Evolutionary conservation across 768 basidiomycete species (phyloP).

Genomic region (Albatrellus ellisii): DNA sequence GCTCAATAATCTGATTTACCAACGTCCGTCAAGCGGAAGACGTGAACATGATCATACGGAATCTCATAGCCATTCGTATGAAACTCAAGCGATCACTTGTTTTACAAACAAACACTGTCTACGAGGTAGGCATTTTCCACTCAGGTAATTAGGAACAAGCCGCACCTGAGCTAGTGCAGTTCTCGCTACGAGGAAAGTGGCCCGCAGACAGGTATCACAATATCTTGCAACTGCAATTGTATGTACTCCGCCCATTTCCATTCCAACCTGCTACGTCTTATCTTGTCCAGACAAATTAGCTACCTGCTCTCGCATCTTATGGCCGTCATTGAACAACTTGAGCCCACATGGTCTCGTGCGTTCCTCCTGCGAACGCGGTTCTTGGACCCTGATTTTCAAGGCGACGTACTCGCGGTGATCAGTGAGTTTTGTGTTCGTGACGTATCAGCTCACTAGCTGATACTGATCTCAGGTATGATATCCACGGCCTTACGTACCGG

Average conservation of each 20-base stretch:
- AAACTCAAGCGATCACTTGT: slow-evolving; percentile 55
- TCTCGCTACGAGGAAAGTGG: slow-evolving; percentile 69
- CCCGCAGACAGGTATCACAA: slow-evolving; percentile 66
- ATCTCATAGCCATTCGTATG: slow-evolving; percentile 58
- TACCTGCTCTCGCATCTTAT: slow-evolving; percentile 60
- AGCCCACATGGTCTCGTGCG: slow-evolving; percentile 66
- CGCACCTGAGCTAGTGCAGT: slow-evolving; percentile 25
- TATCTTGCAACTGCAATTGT: slow-evolving; percentile 59
- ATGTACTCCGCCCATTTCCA: slow-evolving; percentile 12
- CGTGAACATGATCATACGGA: slow-evolving; percentile 41
- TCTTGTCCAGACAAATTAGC: slow-evolving; percentile 41
- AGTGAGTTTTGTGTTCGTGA: slow-evolving; percentile 27
- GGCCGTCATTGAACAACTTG: slow-evolving; percentile 59
- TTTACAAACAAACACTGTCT: slow-evolving; percentile 44
- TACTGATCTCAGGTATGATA: slow-evolving; percentile 44
- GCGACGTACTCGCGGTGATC: slow-evolving; percentile 74
- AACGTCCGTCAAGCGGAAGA: slow-evolving; percentile 39
- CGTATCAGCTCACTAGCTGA: neutral
- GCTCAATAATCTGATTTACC: slow-evolving; percentile 62
- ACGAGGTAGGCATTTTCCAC: slow-evolving; percentile 37
- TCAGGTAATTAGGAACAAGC: neutral
- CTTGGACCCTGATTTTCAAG: slow-evolving; percentile 70
- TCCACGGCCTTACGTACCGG: slow-evolving; percentile 66
- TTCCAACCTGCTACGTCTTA: slow-evolving; percentile 1
- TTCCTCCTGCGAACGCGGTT: slow-evolving; percentile 65